Evolutionary conservation across 2,329 filamentous ascomycete species (phyloP).

Genomic region (Thermothelomyces thermophilus): DNA sequence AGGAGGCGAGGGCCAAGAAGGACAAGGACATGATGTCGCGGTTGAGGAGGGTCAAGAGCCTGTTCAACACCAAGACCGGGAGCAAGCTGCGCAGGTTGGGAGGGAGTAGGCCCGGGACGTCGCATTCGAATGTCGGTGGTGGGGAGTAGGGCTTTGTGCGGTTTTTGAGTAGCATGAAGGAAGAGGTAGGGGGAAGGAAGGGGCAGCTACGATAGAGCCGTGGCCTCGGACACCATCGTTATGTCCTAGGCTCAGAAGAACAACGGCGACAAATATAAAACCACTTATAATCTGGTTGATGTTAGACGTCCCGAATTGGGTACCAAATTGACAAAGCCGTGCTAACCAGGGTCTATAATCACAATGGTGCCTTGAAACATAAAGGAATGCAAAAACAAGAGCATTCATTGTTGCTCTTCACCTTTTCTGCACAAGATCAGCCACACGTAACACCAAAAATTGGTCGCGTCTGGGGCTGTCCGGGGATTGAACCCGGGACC

Average conservation of each 20-base stretch:
- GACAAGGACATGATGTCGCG: slow-evolving; percentile 70
- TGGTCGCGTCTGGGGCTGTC: slow-evolving; percentile 17
- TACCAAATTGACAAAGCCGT: no score
- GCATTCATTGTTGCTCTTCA: no score
- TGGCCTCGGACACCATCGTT: no score
- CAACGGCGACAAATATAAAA: no score
- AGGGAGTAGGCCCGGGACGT: slow-evolving; percentile 22
- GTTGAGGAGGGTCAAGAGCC: slow-evolving; percentile 62
- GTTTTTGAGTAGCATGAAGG: neutral
- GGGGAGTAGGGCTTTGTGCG: neutral
- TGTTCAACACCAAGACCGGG: slow-evolving; percentile 59
- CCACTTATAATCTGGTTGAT: neutral
- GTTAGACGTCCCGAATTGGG: no score
- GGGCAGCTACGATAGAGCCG: no score
- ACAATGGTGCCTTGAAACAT: no score
- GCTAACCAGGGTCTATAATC: no score
- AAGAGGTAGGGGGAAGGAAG: neutral
- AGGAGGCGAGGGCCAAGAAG: slow-evolving; percentile 48
- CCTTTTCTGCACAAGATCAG: neutral
- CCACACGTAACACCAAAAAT: neutral
- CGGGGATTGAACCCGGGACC: slow-evolving; percentile 39
- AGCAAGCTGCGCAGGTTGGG: slow-evolving; percentile 40
- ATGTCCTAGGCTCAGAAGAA: no score
- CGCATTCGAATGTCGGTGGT: slow-evolving; percentile 17
- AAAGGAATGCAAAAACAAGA: no score